These are phyloP conservation scores for Chrysoporthe puriensis DNA, from an alignment of 2,329 filamentous ascomycete species.

Conservation along the genomic window DNA sequence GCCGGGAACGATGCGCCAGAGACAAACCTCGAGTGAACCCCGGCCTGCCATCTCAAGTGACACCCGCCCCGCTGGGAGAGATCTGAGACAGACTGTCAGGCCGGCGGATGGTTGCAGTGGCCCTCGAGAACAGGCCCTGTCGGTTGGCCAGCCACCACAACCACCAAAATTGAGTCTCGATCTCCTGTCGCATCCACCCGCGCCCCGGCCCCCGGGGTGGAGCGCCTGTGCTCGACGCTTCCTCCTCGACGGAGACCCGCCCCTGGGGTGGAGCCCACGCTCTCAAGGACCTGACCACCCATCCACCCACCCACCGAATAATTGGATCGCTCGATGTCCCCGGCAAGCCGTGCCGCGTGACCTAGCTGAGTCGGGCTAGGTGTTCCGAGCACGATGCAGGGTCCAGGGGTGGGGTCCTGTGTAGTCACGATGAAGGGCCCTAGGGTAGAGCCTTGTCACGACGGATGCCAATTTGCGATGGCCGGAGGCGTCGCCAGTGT, in stretches of 20 bases:
- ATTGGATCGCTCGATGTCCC: not conserved
- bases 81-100: slow-evolving; percentile 3
- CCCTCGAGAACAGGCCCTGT: not conserved
- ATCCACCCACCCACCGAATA: too few species aligned
- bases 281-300: not conserved
- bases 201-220: not conserved
- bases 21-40: not conserved
- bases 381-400: slow-evolving; percentile 11
- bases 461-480: slow-evolving; percentile 1
- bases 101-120: not conserved
- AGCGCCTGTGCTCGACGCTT: not conserved
- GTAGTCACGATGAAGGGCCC: not conserved
- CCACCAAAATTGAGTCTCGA: not conserved
- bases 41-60: slow-evolving; percentile 12
- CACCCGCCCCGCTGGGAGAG: not conserved
- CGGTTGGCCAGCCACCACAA: not conserved
- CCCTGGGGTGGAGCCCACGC: not conserved
- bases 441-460: not conserved
- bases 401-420: not conserved
- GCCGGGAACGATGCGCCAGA: not conserved
- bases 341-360: slow-evolving; percentile 4
- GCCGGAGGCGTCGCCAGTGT: not conserved
- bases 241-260: not conserved
- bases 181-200: not conserved
- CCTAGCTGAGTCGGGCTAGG: slow-evolving; percentile 11